These are phyloP conservation scores for Puccinia sorghi DNA, from an alignment of 1,284 basidiomycete genomes.

Conservation along the genomic window DNA sequence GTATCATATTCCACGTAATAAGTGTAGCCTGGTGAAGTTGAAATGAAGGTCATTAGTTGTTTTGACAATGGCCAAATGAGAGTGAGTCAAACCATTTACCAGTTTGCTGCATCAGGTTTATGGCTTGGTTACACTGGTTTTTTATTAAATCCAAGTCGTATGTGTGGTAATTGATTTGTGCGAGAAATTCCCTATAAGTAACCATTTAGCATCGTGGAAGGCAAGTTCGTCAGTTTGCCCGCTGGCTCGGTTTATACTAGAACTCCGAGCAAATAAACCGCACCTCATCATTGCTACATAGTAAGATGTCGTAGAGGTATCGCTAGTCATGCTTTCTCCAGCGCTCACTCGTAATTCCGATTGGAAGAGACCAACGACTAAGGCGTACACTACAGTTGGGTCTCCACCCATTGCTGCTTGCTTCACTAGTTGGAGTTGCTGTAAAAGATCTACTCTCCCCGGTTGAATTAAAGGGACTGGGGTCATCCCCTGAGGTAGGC, in stretches of 20 bases:
- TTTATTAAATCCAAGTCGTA: neutral
- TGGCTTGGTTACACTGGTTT: neutral
- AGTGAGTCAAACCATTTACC: neutral
- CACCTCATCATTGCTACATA: neutral
- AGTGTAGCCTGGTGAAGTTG: neutral
- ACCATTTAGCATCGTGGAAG: neutral
- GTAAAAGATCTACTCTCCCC: neutral
- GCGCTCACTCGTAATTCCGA: neutral
- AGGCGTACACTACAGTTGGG: neutral
- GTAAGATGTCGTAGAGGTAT: neutral
- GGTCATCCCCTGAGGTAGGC: neutral
- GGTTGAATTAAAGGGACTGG: neutral
- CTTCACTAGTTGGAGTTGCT: neutral
- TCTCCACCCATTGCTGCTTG: neutral
- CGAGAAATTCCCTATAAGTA: neutral
- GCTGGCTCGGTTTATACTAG: neutral
- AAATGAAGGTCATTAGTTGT: neutral
- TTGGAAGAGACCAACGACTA: neutral
- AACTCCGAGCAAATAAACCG: neutral
- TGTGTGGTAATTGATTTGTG: slow-evolving; percentile 2
- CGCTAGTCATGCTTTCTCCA: too few species aligned
- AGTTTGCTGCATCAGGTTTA: neutral
- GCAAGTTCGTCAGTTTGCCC: neutral
- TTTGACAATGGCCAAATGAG: neutral
- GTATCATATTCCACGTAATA: neutral